phyloP scores from a whole-genome alignment of 2,329 filamentous ascomycete species.

The Madurella mycetomatis region DNA sequence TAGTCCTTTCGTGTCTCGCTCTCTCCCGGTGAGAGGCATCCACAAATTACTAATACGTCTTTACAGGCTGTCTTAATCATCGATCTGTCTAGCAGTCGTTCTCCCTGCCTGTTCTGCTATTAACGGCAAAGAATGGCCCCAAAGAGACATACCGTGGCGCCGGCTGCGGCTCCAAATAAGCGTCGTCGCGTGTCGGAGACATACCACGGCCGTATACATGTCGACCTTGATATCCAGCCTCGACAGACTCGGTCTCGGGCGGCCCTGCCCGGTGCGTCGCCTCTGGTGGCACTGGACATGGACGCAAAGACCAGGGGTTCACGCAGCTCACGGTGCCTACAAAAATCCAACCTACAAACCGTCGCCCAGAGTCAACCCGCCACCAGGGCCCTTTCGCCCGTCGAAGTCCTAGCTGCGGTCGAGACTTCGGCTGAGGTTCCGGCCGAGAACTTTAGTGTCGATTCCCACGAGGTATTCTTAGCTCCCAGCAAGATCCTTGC shows the following conservation, averaged over 20 bases:
- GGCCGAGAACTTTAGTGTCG: background rate
- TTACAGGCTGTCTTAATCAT: background rate
- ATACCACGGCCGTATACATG: background rate
- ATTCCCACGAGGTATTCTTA: background rate
- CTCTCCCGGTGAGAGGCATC: background rate
- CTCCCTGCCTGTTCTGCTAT: background rate
- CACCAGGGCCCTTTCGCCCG: background rate
- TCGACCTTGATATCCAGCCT: background rate
- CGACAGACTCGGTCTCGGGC: constrained; percentile 7
- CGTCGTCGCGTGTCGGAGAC: background rate
- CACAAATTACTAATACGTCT: too few relatives aligned
- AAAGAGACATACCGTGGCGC: background rate
- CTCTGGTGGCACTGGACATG: constrained; percentile 1
- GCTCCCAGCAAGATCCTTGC: background rate
- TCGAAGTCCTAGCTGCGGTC: background rate
- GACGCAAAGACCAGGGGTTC: background rate
- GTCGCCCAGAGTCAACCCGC: background rate
- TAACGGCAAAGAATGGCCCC: background rate
- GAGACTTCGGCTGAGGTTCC: background rate
- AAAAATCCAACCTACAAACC: background rate
- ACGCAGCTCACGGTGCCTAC: background rate
- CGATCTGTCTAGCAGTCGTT: background rate
- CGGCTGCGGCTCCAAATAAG: background rate
- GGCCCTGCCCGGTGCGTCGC: background rate
- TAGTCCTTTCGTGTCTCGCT: background rate